Evolutionary conservation across 257 asterid species (phyloP), one percentile per base, ranked within the genome.

Genomic region (Primulina eburnea): DNA sequence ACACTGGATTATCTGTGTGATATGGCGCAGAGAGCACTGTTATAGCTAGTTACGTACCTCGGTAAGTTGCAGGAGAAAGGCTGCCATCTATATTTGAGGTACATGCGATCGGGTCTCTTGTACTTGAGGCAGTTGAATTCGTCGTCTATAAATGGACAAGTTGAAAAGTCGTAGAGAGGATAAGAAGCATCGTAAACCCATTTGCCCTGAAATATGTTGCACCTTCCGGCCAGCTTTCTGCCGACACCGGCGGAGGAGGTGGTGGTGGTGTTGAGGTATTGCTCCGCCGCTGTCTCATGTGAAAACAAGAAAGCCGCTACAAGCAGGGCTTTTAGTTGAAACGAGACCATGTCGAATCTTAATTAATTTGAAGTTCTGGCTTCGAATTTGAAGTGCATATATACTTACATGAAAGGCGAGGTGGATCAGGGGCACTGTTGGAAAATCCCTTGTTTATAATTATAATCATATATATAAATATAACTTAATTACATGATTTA

Each of bases 1-100:
- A 28, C 30, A 3, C 30, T 28, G 30, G 30, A 28, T 28, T 28
- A 28, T 28, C 2, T 28, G 3, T 3, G 30, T 28, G 30, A 28
- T 28, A 28, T 28, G 30, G 30, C 30, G 30, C 30, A 28, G 30
- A 28, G 30, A 28, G 30, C 4, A 28, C 30, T 28, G 30, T 2
- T 28, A 28, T 5, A 6, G 7, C 37, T 33, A 33, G 37, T 33
- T 33, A 28, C 30, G 37, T 33, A 90, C 98, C 96, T 83, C 18
- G 94, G 96, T 3, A 90, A 76, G 24, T 82, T 80, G 75, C 99
- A 93, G 14, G 94, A 86, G 76, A 74, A 84, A 7, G 99, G 99
- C 75, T 93, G 96, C 99, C 99, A 93, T 63, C 97, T 72, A 62
- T 90, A 93, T 68, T 87, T 93, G 70, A 89, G 96, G 74, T 89